phyloP scores from a whole-genome alignment of 73 alveolate genomes.

The Paramecium octaurelia region DNA sequence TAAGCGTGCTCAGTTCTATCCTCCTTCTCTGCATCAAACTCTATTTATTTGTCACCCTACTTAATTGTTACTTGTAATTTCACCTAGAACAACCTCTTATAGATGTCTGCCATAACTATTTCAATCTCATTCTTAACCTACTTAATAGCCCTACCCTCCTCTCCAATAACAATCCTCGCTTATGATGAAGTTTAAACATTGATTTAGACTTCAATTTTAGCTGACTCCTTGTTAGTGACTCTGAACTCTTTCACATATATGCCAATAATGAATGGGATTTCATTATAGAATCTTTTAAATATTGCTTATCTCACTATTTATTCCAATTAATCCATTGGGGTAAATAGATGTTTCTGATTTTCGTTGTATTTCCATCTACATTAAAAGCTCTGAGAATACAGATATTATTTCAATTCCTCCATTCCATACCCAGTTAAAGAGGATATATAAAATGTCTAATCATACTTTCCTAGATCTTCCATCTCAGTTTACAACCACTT shows the following conservation, averaged over 20 bases:
- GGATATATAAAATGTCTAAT: conserved; percentile 51
- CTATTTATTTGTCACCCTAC: not conserved
- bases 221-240: conserved; percentile 13
- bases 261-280: conserved; percentile 45
- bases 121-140: conserved; percentile 39
- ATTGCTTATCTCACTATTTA: conserved; percentile 42
- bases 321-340: conserved; percentile 51
- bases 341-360: not conserved
- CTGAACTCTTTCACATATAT: conserved; percentile 23
- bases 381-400: not conserved
- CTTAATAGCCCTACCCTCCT: conserved; percentile 42
- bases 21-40: conserved; percentile 2
- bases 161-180: conserved; percentile 52
- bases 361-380: conserved; percentile 51
- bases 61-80: not conserved
- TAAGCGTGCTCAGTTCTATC: conserved; percentile 6
- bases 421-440: conserved; percentile 56
- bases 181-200: conserved; percentile 37
- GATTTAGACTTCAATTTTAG: not conserved
- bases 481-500: conserved; percentile 55
- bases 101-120: not conserved
- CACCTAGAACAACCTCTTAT: not conserved
- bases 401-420: conserved; percentile 26
- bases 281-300: conserved; percentile 55
- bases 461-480: conserved; percentile 58